Base-by-base conservation (phyloP, 2,329 filamentous ascomycete genomes). In the Colletotrichum sp. region DNA sequence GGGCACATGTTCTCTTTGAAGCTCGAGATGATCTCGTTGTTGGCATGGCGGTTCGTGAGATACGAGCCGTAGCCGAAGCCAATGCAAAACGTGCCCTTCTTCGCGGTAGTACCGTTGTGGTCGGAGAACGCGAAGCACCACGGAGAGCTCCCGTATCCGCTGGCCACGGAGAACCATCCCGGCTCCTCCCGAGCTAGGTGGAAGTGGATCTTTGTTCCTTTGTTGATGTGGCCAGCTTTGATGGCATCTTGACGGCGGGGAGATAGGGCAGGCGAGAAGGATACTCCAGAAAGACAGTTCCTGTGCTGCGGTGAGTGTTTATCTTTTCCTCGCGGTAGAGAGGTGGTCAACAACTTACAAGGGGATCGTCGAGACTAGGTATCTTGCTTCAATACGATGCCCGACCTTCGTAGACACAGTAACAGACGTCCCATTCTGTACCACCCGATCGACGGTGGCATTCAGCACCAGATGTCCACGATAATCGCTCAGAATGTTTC, bases 321-420 rank as follows among this genome's bases (percentile, higher is more conserved):
- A 6, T 26, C 0, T 9, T 58, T 10, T 0, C 3, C 21, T 58
- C 24, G 3, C 0, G 5, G 8, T 0, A 18, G 9, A 16, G 2
- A 26, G 13, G 1, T 9, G 24, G 4, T 3, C 26, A 58, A 28
- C 3, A 15, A 18, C 55, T 58, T 9, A 58, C 55, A 58, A 28
- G 21, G 55, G 55, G 16, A 58, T 58, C 15, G 55, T 58, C 8
- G 55, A 58, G 5, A 58, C 5, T 18, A 58, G 4, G 24, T 58
- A 28, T 0, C 0, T 28, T 16, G 55, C 55, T 2, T 58, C 21
- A 1, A 58, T 16, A 4, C 5, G 24, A 15, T 28, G 55, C 2
- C 55, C 55, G 12, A 1, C 55, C 1, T 58, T 58, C 55, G 55
- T 58, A 0, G 55, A 58, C 0, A 58, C 24, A 26, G 13, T 24